A percentile compares a stretch with the other conserved stretches of the same genome.
phyloP scores from a whole-genome alignment of 495 filamentous ascomycete species.

The Penicillium odoratum region DNA sequence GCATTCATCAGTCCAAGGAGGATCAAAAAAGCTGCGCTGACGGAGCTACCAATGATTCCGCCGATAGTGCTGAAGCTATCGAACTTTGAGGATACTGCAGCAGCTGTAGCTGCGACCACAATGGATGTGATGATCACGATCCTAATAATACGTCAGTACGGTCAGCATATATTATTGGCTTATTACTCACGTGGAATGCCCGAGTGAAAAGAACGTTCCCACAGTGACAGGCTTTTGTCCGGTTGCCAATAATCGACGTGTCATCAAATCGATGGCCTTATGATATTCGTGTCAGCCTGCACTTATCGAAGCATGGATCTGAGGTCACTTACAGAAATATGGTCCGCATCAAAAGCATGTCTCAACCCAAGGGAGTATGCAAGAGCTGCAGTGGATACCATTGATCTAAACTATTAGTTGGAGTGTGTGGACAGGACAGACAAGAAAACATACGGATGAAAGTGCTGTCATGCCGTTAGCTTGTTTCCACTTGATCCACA shows the following conservation, averaged over 20 bases:
- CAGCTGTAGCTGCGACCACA: slow-evolving; percentile 85
- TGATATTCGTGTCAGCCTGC: not conserved
- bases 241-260: slow-evolving; percentile 81
- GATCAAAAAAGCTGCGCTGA: slow-evolving; percentile 79
- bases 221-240: slow-evolving; percentile 89
- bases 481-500: not conserved
- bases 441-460: slow-evolving; percentile 34
- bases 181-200: slow-evolving; percentile 71
- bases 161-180: not conserved
- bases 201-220: slow-evolving; percentile 92
- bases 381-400: slow-evolving; percentile 77
- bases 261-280: slow-evolving; percentile 93
- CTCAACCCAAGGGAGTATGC: slow-evolving; percentile 88
- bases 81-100: slow-evolving; percentile 76
- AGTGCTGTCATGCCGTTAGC: slow-evolving; percentile 27
- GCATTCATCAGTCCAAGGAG: slow-evolving; percentile 80
- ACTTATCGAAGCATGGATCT: not conserved
- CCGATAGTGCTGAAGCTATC: slow-evolving; percentile 79
- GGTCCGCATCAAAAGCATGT: slow-evolving; percentile 94
- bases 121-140: slow-evolving; percentile 91
- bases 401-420: slow-evolving; percentile 36
- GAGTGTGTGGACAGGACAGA: not conserved
- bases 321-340: slow-evolving; percentile 65
- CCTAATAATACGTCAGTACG: slow-evolving; percentile 25
- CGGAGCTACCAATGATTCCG: slow-evolving; percentile 76